Base-by-base conservation (phyloP, 768 basidiomycete species). In the Auriculariales sp. region DNA sequence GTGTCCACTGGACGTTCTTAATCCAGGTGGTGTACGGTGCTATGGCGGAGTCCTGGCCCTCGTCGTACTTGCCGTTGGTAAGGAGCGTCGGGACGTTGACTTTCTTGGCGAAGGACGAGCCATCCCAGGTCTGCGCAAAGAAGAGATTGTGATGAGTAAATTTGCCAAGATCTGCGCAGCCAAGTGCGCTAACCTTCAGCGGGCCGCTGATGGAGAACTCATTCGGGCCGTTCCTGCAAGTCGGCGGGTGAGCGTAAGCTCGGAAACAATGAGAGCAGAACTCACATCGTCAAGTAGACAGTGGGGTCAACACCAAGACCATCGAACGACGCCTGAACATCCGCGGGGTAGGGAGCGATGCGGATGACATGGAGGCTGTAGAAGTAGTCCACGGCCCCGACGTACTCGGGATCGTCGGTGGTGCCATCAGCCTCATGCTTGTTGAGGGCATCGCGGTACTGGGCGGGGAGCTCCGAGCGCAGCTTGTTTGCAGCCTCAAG, bases 401-500 rank as follows among this genome's bases (percentile, higher is more conserved):
- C 53, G 53, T 77, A 78, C 51, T 75, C 74, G 42, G 62, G 53
- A 12, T 64, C 60, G 15, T 68, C 61, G 3, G 63, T 72, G 29
- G 70, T 75, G 3, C 65, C 71, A 1, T 63, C 70, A 14, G 53
- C 62, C 57, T 79, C 75, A 50, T 74, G 69, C 54, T 67, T 70
- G 44, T 62, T 57, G n/a, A 77, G 55, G 2, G 49, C 53, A 4
- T 69, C 66, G 53, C 64, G 64, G 1, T 69, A 53, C 2, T 71
- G 65, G 52, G 67, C 59, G 2, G 75, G 73, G 17, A 78, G 59
- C 31, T 57, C 54, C 15, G 53, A 49, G 31, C 65, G 57, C 51
- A 72, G 53, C 28, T 61, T 49, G 2, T 60, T 57, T 17, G 59
- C 53, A 1, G 60, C 61, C 29, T 64, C 58, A 50, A 64, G 59